phyloP scores from a whole-genome alignment of 805 yeast genomes.

The Candida ponderosae region DNA sequence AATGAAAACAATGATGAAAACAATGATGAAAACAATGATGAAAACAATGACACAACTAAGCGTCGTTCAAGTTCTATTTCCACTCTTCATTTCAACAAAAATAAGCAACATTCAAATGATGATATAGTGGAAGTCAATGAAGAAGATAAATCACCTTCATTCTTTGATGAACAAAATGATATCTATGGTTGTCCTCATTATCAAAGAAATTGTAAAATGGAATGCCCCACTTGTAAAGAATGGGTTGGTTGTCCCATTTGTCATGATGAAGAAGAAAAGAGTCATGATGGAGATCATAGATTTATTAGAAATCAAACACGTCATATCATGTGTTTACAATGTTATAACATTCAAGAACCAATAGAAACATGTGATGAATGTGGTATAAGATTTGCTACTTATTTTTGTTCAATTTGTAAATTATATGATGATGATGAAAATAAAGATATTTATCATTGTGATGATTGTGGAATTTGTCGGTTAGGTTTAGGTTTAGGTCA shows the following conservation, averaged over 20 bases:
- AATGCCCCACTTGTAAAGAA: constrained; percentile 63
- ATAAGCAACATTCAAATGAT: constrained; percentile 3
- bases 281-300: constrained; percentile 39
- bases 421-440: constrained; percentile 75
- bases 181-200: constrained; percentile 78
- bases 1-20: constrained; percentile 9
- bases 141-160: constrained; percentile 41
- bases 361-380: constrained; percentile 63
- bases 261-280: constrained; percentile 53
- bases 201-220: constrained; percentile 74
- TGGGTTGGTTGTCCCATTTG: constrained; percentile 85
- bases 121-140: constrained; percentile 31
- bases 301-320: constrained; percentile 51
- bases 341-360: constrained; percentile 71
- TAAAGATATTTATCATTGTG: constrained; percentile 86
- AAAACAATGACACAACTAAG: not conserved
- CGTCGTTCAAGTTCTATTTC: too few species aligned
- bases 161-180: constrained; percentile 32
- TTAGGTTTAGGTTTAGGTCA: constrained; percentile 82
- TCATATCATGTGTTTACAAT: constrained; percentile 75
- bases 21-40: constrained; percentile 1
- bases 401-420: constrained; percentile 72
- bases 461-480: constrained; percentile 87
- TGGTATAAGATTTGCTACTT: constrained; percentile 57
- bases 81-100: too few species aligned